Evolutionary conservation across 2,329 filamentous ascomycete genomes (phyloP).

Genomic region (Dichotomopilus funicola): DNA sequence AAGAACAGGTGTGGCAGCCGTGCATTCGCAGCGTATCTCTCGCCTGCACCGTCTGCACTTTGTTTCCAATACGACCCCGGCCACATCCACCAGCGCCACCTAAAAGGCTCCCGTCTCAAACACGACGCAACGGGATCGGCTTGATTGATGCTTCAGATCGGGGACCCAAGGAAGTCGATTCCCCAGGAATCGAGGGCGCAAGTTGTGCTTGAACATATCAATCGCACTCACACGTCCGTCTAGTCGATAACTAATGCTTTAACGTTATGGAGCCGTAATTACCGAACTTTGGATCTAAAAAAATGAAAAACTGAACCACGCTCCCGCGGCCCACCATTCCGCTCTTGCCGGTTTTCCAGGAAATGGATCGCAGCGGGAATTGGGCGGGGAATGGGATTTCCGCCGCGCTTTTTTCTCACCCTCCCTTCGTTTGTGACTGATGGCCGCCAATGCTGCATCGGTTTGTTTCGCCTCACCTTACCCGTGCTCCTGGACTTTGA

Average conservation of each 20-base stretch:
- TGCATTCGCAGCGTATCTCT: background rate
- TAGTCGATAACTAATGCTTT: too few species aligned
- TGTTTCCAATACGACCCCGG: background rate
- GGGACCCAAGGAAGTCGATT: too few species aligned
- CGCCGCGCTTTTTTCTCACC: background rate
- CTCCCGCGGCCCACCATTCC: conserved; percentile 1
- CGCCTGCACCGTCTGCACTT: too few species aligned
- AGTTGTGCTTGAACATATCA: background rate
- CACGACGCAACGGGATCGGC: background rate
- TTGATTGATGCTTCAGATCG: background rate
- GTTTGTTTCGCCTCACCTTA: too few species aligned
- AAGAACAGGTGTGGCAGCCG: background rate
- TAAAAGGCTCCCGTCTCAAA: background rate
- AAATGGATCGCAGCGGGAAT: background rate
- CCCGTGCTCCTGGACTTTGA: too few species aligned
- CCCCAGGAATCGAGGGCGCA: too few species aligned
- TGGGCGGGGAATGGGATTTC: background rate
- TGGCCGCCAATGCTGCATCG: too few species aligned
- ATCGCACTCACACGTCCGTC: background rate
- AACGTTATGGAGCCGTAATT: background rate
- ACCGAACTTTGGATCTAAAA: background rate
- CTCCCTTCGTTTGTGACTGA: too few species aligned
- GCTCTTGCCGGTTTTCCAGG: background rate
- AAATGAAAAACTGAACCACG: background rate
- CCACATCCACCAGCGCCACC: background rate